Conservation (phyloP, 305 asterid genomes). For the Solanum hybrid region DNA sequence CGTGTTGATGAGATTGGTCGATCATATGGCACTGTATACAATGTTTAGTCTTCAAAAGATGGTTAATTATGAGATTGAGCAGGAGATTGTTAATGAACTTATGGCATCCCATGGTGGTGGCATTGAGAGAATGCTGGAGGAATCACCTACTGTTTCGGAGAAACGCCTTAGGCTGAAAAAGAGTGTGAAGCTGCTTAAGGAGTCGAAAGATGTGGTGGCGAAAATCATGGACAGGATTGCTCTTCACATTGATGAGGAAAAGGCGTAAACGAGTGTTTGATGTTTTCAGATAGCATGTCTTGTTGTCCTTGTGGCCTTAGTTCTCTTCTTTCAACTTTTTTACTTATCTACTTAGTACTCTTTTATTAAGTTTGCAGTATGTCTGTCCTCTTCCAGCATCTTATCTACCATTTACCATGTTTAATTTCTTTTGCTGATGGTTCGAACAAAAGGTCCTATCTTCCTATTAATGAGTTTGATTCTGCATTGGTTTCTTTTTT, state of each 20-base stretch:
- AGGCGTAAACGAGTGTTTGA: not conserved
- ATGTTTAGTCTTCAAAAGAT: not conserved
- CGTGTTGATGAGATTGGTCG: slow-evolving; percentile 2
- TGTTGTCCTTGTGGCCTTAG: not conserved
- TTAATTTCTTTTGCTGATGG: not conserved
- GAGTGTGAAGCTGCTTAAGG: slow-evolving; percentile 38
- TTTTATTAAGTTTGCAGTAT: not conserved
- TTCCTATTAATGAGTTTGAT: not conserved
- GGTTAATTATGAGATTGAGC: not conserved
- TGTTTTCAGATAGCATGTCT: not conserved
- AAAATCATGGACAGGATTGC: slow-evolving; percentile 22
- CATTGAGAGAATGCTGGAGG: slow-evolving; percentile 28
- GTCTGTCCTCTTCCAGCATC: not conserved
- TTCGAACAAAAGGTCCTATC: too few relatives aligned
- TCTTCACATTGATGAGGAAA: not conserved
- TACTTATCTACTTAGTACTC: not conserved
- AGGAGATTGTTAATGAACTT: slow-evolving; percentile 6
- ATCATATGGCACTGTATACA: not conserved
- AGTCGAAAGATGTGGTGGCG: slow-evolving; percentile 39
- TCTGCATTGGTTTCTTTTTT: not conserved
- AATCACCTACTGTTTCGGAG: slow-evolving; percentile 15
- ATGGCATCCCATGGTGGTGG: slow-evolving; percentile 20
- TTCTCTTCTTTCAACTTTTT: not conserved
- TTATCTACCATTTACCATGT: not conserved
- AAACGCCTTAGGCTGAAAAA: slow-evolving; percentile 23